Base-by-base conservation (phyloP, 192 early-diverging fungal genomes). In the Coemansia sp. region DNA sequence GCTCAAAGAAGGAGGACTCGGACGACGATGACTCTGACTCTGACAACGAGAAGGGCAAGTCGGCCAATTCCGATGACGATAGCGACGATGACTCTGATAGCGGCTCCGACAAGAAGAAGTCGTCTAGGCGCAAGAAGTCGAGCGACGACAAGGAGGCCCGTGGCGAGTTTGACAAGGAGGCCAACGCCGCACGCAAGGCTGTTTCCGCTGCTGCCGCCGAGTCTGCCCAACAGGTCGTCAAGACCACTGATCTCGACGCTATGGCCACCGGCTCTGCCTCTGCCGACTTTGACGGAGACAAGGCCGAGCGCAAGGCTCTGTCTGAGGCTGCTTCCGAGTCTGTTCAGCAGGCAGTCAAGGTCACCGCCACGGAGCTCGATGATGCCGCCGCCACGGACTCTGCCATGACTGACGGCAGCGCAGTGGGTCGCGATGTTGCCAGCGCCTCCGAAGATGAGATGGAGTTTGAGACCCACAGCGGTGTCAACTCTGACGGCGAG, bases 321-420 rank as follows among this genome's bases (percentile, higher is more conserved):
- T 58, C 67, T 1, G 78, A 81, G 60, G 73, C 78, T 3, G 69
- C 70, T 3, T 67, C 73, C 64, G 78, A 81, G 61, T 81, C 73
- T 0, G 32, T 27, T 49, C 45, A 69, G 49, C 78, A 81, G 61
- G 78, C 62, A 1, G 66, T 70, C n/a, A 47, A 62, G 38, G n/a
- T 59, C 2, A 47, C 58, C 7, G 24, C 58, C 0, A 69, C 73
- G 2, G 60, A 72, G 67, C 45, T 75, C 20, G 78, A 73, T 8
- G 73, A 73, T 16, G 27, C 22, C n/a, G 38, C 11, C 0, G 50
- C 37, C 29, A 35, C n/a, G 0, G 68, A 70, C 0, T 38, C 35
- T 29, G 61, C 27, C 45, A 59, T 29, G 61, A 43, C 39, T 37
- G 41, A 45, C 22, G 18, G 22, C 41, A 45, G 32, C 22, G 59